phyloP scores from a whole-genome alignment of 2,329 filamentous ascomycete genomes.

The Orbilia blumenaviensis region DNA sequence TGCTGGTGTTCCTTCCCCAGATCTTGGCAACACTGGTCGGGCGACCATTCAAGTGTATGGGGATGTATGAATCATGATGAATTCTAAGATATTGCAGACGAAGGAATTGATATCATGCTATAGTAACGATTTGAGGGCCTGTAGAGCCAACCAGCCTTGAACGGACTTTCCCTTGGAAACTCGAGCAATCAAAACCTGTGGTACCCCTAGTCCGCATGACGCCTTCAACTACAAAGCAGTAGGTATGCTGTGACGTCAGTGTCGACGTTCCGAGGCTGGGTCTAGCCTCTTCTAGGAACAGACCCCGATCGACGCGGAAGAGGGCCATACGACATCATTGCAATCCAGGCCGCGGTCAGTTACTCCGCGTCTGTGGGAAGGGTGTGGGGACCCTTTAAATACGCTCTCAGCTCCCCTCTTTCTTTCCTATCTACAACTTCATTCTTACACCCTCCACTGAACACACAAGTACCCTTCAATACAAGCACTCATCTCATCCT shows the following conservation, averaged over 20 bases:
- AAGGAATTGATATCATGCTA: no score
- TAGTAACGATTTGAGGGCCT: no score
- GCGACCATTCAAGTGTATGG: neutral
- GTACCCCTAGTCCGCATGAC: neutral
- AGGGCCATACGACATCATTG: constrained; percentile 16
- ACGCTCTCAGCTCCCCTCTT: constrained; percentile 5
- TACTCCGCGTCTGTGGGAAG: neutral
- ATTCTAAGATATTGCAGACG: neutral
- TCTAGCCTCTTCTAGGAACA: constrained; percentile 23
- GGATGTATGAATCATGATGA: neutral
- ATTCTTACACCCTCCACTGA: neutral
- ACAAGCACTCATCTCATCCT: neutral
- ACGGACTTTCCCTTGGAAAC: no score
- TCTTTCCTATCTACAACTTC: neutral
- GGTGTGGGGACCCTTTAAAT: constrained; percentile 24
- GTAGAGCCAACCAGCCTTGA: no score
- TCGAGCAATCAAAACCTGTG: no score
- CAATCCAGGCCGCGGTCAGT: neutral
- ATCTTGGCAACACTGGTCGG: neutral
- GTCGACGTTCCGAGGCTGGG: neutral
- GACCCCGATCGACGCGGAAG: constrained; percentile 8
- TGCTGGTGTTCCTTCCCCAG: neutral
- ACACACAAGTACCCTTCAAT: constrained; percentile 22
- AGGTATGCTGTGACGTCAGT: constrained; percentile 14
- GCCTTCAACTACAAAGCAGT: neutral